Conservation (phyloP, 371 early-diverging fungal species). For the Mucor velutinosus region DNA sequence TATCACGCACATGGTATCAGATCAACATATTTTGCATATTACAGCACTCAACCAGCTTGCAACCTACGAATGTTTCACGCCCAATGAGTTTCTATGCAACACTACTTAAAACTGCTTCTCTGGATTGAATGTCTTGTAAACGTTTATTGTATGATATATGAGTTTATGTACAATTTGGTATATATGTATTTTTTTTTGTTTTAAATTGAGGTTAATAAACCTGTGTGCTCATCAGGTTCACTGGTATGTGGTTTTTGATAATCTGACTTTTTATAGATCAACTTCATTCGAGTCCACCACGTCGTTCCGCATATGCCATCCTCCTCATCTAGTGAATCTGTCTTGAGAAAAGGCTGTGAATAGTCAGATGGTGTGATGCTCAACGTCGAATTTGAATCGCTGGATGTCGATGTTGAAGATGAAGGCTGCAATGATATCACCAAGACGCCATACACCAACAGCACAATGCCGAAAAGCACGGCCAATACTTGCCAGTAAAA, state of each 20-base stretch:
- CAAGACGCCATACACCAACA: conserved; percentile 68
- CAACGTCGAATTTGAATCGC: background rate
- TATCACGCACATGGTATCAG: background rate
- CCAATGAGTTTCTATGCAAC: background rate
- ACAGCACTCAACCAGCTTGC: background rate
- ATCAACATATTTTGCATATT: background rate
- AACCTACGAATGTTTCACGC: too few relatives aligned
- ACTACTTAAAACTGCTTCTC: background rate
- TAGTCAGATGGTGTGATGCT: conserved; percentile 7
- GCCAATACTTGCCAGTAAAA: conserved; percentile 66
- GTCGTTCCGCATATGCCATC: conserved; percentile 5
- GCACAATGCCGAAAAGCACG: conserved; percentile 68
- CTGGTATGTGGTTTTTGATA: background rate
- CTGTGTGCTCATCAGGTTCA: conserved; percentile 23
- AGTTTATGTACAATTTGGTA: conserved; percentile 1
- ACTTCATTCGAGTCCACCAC: conserved; percentile 26
- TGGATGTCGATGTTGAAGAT: background rate
- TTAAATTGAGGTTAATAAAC: conserved; percentile 18
- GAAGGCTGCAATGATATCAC: conserved; percentile 61
- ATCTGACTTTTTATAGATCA: conserved; percentile 4
- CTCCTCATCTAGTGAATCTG: conserved; percentile 20
- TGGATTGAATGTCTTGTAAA: background rate
- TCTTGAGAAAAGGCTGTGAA: conserved; percentile 22
- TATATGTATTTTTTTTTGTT: background rate
- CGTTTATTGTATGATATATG: background rate